Conservation (phyloP, 2,329 filamentous ascomycete species). For the Colletotrichum theobromicola region DNA sequence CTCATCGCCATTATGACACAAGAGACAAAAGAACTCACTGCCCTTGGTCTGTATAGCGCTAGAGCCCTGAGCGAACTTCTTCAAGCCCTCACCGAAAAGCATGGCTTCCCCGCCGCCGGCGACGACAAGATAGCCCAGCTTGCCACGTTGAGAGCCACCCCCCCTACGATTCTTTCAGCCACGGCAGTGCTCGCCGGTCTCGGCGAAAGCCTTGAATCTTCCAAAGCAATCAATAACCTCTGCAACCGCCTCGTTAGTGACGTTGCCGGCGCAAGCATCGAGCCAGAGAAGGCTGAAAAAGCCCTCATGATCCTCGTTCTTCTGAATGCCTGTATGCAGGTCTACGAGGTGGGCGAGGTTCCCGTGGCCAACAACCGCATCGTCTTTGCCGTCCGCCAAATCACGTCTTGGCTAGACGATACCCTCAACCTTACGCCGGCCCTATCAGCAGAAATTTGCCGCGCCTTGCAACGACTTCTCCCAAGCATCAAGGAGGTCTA, state of each 20-base stretch:
- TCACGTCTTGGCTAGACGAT: constrained; percentile 73
- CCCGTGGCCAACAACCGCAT: constrained; percentile 71
- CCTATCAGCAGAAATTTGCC: constrained; percentile 56
- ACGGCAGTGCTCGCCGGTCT: constrained; percentile 58
- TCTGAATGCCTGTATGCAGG: constrained; percentile 55
- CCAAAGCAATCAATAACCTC: constrained; percentile 55
- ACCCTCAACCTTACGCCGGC: constrained; percentile 46
- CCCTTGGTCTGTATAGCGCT: constrained; percentile 56
- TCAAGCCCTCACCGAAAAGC: constrained; percentile 48
- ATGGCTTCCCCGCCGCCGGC: constrained; percentile 48
- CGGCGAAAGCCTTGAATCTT: constrained; percentile 53
- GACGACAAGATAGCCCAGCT: constrained; percentile 54
- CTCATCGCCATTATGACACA: constrained; percentile 51
- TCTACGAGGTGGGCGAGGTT: constrained; percentile 57
- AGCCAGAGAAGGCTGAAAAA: constrained; percentile 49
- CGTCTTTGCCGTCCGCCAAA: constrained; percentile 82
- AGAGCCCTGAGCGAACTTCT: constrained; percentile 57
- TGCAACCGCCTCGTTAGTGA: constrained; percentile 68
- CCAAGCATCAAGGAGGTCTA: constrained; percentile 83
- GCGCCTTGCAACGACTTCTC: constrained; percentile 66
- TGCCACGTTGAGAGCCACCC: constrained; percentile 51
- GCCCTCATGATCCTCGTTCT: constrained; percentile 56
- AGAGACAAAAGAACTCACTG: constrained; percentile 44
- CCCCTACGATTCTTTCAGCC: constrained; percentile 52
- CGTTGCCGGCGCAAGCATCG: constrained; percentile 52